Evolutionary conservation across 106 monocot species (phyloP).

Genomic region (Posidonia australis): DNA sequence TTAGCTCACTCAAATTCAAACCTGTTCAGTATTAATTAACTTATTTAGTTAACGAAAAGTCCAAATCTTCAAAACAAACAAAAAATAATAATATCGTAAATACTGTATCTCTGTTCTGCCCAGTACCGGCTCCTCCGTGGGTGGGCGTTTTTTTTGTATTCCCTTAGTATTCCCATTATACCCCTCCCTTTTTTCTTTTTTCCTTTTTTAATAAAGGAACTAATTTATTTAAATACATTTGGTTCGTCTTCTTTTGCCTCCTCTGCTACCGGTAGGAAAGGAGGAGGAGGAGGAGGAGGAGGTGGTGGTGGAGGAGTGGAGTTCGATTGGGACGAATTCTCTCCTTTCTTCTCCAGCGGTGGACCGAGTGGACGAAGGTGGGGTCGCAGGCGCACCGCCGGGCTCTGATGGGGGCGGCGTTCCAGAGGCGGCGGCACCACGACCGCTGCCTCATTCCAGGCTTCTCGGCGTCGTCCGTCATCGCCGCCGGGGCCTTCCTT

Average conservation of each 20-base stretch:
- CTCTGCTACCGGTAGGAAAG: too few species aligned
- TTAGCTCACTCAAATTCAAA: too few species aligned
- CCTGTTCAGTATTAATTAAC: too few species aligned
- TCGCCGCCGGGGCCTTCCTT: conserved; percentile 20
- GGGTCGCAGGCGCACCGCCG: neutral
- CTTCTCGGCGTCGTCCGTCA: conserved; percentile 10
- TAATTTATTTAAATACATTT: neutral
- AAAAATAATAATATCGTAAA: neutral
- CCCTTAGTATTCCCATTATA: neutral
- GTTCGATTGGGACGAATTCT: too few species aligned
- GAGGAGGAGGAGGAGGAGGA: too few species aligned
- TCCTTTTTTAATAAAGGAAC: too few species aligned
- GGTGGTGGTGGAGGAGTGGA: too few species aligned
- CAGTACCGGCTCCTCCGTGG: neutral
- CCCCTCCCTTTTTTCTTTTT: neutral
- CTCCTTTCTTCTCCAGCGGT: too few species aligned
- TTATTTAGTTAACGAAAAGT: too few species aligned
- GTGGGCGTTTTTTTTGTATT: neutral
- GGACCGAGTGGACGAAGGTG: neutral
- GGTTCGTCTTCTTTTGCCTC: neutral
- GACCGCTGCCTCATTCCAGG: conserved; percentile 17
- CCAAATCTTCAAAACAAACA: neutral
- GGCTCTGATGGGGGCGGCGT: neutral
- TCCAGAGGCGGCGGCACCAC: conserved; percentile 43
- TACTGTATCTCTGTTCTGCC: neutral